Base-by-base conservation (phyloP, 257 asterid genomes). In the Coffea eugenioides region DNA sequence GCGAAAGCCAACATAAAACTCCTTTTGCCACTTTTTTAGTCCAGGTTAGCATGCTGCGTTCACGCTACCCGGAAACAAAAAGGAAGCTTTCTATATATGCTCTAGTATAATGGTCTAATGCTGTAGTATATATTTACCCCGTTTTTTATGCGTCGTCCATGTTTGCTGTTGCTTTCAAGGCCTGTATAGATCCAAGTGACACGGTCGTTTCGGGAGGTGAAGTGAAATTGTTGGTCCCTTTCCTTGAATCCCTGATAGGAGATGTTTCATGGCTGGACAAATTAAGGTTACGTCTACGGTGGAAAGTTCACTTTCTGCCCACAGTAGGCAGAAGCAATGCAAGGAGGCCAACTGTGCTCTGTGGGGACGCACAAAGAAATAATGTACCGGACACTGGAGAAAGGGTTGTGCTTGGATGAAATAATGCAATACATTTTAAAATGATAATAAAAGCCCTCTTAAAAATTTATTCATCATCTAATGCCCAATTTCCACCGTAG, bases 111-210 rank as follows among this genome's bases (percentile, higher is more conserved):
- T 1, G 1, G 74, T 71, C 0, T 71, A 12, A 34, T 13, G 16
- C 4, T 61, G 0, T 11, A 36, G 11, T 68, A 14, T 36, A 27
- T 31, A 31, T 31, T 31, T 31, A 31, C 31, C 31, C 31, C 31
- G 31, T 15, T 39, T 39, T 1, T 39, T 39, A 39, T 4, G 43
- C 43, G 36, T 82, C 69, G 23, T 64, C 43, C 75, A 2, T 73
- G 71, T 57, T 80, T 8, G 10, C 11, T 48, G 75, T 79, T 70
- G 68, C 81, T 79, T 83, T 79, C 80, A 34, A 75, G 72, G 59
- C 51, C 48, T 41, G 43, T 69, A 54, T 82, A 56, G 78, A 64
- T 49, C 71, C 8, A 8, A 69, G 70, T 12, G 78, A 56, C 25
- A 23, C 39, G 10, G 61, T 34, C 49, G 15, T 65, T 13, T 76